Base-by-base conservation (phyloP, 805 yeast genomes). In the Ogataea trehaloabstinens region DNA sequence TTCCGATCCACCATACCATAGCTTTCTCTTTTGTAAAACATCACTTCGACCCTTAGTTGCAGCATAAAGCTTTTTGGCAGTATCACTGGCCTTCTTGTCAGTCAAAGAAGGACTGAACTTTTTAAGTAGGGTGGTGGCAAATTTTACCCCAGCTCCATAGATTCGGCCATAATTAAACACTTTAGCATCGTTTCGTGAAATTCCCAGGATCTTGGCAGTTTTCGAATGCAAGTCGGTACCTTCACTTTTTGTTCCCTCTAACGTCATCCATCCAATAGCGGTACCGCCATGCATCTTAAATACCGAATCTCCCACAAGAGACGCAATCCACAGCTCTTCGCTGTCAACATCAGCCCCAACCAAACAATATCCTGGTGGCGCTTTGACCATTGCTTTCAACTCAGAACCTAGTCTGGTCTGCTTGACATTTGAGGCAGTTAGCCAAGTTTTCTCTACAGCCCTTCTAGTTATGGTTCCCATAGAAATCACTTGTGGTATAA, bases 341-440 rank as follows among this genome's bases (percentile, higher is more conserved):
- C 96, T 87, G 61, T 93, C 99, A 6, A 93, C 99, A 68, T 93
- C 99, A 0, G 99, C 99, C 7, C 99, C 99, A 6, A 93, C 95
- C 65, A 93, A 85, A 25, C 77, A 76, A 58, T 90, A 93, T 0
- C 97, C 97, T 2, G 72, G 63, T 0, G 99, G 99, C 0, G 97
- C 96, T 41, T 73, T 67, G 4, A 93, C 70, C 68, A 87, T 78
- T 0, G 96, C 79, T 60, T 95, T 93, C 44, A 95, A 68, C 58
- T 93, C 99, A 1, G 97, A 89, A 0, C 99, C 99, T 31, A 95
- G 77, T 44, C 97, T 68, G 32, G 78, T 76, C 46, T 68, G 68
- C 54, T 95, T 93, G 1, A 96, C 95, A 63, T 95, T 95, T 1
- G 96, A 85, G 0, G 99, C 99, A 0, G 99, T 93, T 24, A 93